Evolutionary conservation across 192 early-diverging fungal genomes (phyloP).

Genomic region (Thoreauomyces humboldtii): DNA sequence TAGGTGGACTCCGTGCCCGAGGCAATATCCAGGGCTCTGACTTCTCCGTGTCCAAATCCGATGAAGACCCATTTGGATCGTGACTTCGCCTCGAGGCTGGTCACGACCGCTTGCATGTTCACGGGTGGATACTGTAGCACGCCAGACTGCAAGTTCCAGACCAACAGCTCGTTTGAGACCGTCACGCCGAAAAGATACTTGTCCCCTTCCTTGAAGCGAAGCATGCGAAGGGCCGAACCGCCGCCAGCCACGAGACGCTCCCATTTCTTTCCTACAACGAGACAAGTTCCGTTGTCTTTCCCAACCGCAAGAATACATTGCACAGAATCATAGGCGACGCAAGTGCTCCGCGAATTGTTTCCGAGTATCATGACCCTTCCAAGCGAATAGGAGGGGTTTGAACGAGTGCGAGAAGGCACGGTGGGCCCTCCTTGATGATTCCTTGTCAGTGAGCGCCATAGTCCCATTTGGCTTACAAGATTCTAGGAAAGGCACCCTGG

Average conservation of each 20-base stretch:
- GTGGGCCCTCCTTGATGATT: too few relatives aligned
- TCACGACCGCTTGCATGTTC: not conserved
- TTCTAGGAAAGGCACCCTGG: too few relatives aligned
- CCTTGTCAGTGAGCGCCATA: too few relatives aligned
- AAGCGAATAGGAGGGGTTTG: too few relatives aligned
- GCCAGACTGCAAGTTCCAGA: slow-evolving; percentile 51
- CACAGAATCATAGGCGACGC: slow-evolving; percentile 52
- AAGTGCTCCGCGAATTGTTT: not conserved
- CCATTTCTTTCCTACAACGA: slow-evolving; percentile 46
- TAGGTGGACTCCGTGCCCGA: slow-evolving; percentile 6
- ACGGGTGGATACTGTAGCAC: slow-evolving; percentile 19
- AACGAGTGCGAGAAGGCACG: too few relatives aligned
- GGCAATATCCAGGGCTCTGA: not conserved
- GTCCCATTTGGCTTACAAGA: too few relatives aligned
- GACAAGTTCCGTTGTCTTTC: slow-evolving; percentile 41
- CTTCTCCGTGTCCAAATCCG: slow-evolving; percentile 2
- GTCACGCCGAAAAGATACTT: slow-evolving; percentile 50
- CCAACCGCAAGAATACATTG: slow-evolving; percentile 55
- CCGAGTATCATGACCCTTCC: too few relatives aligned
- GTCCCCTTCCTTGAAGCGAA: slow-evolving; percentile 50
- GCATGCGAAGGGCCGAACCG: not conserved
- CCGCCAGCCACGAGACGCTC: not conserved
- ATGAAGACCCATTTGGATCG: not conserved
- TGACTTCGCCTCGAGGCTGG: slow-evolving; percentile 2
- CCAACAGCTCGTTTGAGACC: slow-evolving; percentile 40